phyloP scores from a whole-genome alignment of 2,329 filamentous ascomycete species.

The Monilinia vaccinii-corymbosi region DNA sequence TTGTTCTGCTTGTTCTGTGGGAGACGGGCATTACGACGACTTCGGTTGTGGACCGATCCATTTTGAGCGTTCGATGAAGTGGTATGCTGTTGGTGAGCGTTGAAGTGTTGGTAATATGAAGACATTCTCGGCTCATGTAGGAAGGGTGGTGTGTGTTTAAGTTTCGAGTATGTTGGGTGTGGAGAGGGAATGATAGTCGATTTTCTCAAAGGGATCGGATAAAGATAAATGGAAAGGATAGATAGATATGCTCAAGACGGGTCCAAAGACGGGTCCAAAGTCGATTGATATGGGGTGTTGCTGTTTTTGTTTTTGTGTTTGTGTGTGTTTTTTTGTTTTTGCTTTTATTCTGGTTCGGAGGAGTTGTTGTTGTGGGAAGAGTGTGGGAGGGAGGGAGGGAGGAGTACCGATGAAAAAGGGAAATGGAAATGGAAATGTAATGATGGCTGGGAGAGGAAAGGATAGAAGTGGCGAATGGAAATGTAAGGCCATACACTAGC shows the following conservation, averaged over 20 bases:
- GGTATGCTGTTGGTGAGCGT: slow-evolving; percentile 45
- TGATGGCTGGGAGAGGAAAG: slow-evolving; percentile 1
- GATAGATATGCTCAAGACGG: not conserved
- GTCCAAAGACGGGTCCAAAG: too few relatives aligned
- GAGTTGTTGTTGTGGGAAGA: not conserved
- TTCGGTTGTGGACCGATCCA: slow-evolving; percentile 63
- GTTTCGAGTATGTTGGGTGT: too few relatives aligned
- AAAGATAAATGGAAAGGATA: not conserved
- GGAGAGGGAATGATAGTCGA: not conserved
- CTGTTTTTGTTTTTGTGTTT: too few relatives aligned
- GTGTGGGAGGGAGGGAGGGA: not conserved
- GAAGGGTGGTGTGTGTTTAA: not conserved
- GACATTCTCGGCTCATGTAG: slow-evolving; percentile 43
- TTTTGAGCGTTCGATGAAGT: slow-evolving; percentile 40
- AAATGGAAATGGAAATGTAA: not conserved
- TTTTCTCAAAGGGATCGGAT: too few relatives aligned
- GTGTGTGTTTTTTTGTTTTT: not conserved
- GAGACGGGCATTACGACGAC: slow-evolving; percentile 73
- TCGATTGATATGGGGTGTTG: not conserved
- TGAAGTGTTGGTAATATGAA: slow-evolving; percentile 53
- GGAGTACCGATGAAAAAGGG: not conserved
- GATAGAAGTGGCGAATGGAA: not conserved
- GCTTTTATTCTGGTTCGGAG: not conserved
- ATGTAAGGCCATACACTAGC: not conserved
- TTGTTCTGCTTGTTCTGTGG: slow-evolving; percentile 71